Conservation (phyloP, 768 basidiomycete species). For the Guyanaporus albipodus region DNA sequence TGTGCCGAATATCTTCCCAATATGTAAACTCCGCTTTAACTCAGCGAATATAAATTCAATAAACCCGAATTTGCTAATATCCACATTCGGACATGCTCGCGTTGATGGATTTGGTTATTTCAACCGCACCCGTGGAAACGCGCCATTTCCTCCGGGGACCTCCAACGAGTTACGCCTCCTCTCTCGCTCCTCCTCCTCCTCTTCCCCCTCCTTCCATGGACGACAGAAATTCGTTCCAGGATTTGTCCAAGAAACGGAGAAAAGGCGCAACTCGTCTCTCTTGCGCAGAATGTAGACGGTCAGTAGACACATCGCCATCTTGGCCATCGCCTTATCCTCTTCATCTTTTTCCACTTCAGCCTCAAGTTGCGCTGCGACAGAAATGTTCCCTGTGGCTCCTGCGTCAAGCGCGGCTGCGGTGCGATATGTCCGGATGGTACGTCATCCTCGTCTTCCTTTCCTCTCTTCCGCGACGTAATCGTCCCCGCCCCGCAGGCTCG, state of each 20-base stretch:
- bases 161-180: slow-evolving; percentile 12
- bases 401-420: slow-evolving; percentile 75
- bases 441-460: slow-evolving; percentile 24
- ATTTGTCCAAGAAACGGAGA: slow-evolving; percentile 52
- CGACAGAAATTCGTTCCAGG: slow-evolving; percentile 22
- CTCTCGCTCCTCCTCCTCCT: slow-evolving; percentile 27
- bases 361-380: slow-evolving; percentile 57
- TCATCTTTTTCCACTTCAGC: slow-evolving; percentile 4
- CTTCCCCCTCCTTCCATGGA: slow-evolving; percentile 1
- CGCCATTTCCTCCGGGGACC: slow-evolving; percentile 12
- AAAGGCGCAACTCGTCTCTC: slow-evolving; percentile 74
- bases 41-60: slow-evolving; percentile 20
- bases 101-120: slow-evolving; percentile 16
- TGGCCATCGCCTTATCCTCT: neutral
- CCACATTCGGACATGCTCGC: slow-evolving; percentile 15
- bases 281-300: slow-evolving; percentile 80
- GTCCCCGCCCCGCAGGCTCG: slow-evolving; percentile 46
- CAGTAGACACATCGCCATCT: slow-evolving; percentile 1
- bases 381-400: slow-evolving; percentile 72
- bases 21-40: slow-evolving; percentile 13
- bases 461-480: slow-evolving; percentile 17
- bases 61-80: slow-evolving; percentile 12
- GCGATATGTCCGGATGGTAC: slow-evolving; percentile 78
- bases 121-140: slow-evolving; percentile 12
- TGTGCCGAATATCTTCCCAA: slow-evolving; percentile 8